A percentile compares a stretch with the other conserved stretches of the same genome.
Conservation (phyloP, 345 rosid species). For the Heritiera fomes region DNA sequence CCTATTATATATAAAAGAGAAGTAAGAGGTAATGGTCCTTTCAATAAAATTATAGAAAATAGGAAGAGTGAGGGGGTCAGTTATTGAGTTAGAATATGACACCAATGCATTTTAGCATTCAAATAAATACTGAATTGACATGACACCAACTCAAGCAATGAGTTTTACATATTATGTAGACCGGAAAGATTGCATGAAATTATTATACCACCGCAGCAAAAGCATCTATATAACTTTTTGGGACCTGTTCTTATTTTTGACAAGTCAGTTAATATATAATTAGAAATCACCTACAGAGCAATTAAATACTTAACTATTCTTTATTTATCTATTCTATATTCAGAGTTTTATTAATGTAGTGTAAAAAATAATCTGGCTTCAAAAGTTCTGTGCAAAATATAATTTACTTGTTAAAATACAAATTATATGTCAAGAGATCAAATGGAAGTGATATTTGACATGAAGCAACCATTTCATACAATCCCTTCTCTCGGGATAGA, state of each 20-base stretch:
- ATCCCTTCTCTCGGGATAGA: background rate
- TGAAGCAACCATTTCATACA: background rate
- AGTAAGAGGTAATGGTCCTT: background rate
- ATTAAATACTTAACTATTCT: background rate
- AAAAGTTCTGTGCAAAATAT: background rate
- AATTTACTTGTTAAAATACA: background rate
- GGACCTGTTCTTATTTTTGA: background rate
- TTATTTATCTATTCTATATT: background rate
- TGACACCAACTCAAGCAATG: background rate
- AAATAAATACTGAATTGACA: background rate
- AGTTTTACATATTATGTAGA: too few species aligned
- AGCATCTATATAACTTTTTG: background rate
- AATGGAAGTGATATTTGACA: background rate
- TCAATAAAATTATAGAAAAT: background rate
- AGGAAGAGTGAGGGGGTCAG: background rate
- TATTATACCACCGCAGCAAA: background rate
- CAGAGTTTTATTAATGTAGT: background rate
- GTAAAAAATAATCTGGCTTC: background rate
- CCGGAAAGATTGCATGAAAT: background rate
- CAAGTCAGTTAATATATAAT: background rate
- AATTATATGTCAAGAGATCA: background rate
- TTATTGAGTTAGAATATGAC: background rate
- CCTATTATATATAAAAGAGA: background rate
- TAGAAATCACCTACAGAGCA: background rate
- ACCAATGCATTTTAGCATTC: background rate